phyloP scores from a whole-genome alignment of 2,329 filamentous ascomycete genomes.

The Exophiala spinifera region DNA sequence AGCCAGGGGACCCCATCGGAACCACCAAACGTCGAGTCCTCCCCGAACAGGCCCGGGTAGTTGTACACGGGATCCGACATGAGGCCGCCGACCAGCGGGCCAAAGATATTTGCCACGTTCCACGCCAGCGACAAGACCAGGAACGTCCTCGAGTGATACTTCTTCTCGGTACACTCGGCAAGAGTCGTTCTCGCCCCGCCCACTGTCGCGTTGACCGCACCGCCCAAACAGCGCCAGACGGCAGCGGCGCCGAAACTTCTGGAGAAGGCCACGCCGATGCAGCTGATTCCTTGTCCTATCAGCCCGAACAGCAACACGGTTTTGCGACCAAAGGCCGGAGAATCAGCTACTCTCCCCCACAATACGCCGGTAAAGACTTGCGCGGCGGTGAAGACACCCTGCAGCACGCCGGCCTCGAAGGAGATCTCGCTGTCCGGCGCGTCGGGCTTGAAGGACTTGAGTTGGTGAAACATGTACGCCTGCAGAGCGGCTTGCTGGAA shows the following conservation, averaged over 20 bases:
- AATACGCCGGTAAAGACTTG: constrained; percentile 73
- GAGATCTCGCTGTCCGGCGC: constrained; percentile 58
- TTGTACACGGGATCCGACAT: constrained; percentile 64
- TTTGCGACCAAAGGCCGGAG: constrained; percentile 59
- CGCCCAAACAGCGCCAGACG: constrained; percentile 62
- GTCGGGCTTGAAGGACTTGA: constrained; percentile 63
- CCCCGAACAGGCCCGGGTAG: constrained; percentile 62
- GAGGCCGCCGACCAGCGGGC: constrained; percentile 59
- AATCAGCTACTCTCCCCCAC: constrained; percentile 62
- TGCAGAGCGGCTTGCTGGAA: constrained; percentile 68
- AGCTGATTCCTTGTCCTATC: constrained; percentile 63
- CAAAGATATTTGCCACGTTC: constrained; percentile 59
- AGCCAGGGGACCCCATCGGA: constrained; percentile 60
- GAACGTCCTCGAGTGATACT: constrained; percentile 55
- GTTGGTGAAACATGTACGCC: constrained; percentile 75
- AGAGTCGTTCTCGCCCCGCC: constrained; percentile 72
- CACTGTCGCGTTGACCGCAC: constrained; percentile 68
- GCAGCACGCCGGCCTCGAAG: constrained; percentile 66
- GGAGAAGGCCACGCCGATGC: constrained; percentile 66
- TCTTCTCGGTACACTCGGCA: constrained; percentile 70
- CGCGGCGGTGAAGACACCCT: constrained; percentile 68
- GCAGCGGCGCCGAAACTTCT: constrained; percentile 61
- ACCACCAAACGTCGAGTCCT: constrained; percentile 56
- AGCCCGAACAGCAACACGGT: constrained; percentile 73
- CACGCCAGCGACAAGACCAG: constrained; percentile 63